Evolutionary conservation across 768 basidiomycete genomes (phyloP), one percentile per base, ranked within the genome.

Genomic region (Plicaturopsis crispa): DNA sequence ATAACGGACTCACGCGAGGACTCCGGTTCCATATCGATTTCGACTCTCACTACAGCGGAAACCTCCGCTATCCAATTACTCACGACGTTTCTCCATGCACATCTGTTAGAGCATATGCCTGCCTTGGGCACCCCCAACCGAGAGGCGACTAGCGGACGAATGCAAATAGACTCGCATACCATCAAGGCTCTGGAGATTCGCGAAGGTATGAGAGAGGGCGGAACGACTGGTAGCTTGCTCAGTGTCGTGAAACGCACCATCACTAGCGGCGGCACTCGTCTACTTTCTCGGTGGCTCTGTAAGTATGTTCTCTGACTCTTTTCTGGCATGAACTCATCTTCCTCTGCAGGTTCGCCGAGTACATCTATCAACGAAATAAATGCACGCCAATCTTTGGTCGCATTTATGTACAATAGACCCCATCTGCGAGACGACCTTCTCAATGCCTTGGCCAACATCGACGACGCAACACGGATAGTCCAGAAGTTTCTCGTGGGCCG

Each of bases 161-260:
- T 93, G 86, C 83, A 89, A 47, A 87, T 93, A 40, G 90, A 93
- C 53, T 72, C 84, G 4, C 80, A 91, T 53, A 91, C 90, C 1
- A 82, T 91, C 57, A 82, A 84, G 53, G 81, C 84, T n/a, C 73
- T 92, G 32, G 90, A 93, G 56, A 82, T 93, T 37, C 70, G 78
- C 17, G 86, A 90, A 61, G 72, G 70, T 21, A 69, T 77, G 19
- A 66, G 77, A 21, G 87, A 90, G 49, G 84, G 85, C 1, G 79
- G 85, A 0, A 55, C 63, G 8, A 75, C 72, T 40, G 90, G 90
- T 4, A 88, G 80, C 49, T 66, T 93, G 39, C 50, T 90, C 22
- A 82, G 76, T 47, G 73, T 73, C 22, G 67, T 91, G 40, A 88
- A 82, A 52, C 71, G 84, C 33, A 93, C 90, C 0, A 63, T 73